Conservation (phyloP, 2,329 filamentous ascomycete genomes). For the Didymella exigua region DNA sequence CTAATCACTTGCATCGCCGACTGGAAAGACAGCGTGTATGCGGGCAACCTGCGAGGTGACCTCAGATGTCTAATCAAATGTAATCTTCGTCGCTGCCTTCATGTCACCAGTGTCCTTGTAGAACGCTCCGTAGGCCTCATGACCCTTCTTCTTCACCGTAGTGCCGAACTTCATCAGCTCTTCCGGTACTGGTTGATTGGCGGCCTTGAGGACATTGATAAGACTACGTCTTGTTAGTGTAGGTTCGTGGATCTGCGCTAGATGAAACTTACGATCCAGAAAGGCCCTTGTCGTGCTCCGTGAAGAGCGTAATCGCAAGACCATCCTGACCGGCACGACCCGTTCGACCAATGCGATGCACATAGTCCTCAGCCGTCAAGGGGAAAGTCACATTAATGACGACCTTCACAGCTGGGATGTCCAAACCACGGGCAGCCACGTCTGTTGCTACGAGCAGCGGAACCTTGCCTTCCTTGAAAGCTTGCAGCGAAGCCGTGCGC, state of each 20-base stretch:
- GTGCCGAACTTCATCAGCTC: constrained; percentile 94
- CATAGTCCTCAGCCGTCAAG: constrained; percentile 94
- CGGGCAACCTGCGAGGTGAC: constrained; percentile 10
- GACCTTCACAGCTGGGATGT: constrained; percentile 93
- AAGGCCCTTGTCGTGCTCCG: constrained; percentile 89
- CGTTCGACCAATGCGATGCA: constrained; percentile 93
- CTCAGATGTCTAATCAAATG: constrained; percentile 66
- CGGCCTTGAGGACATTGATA: constrained; percentile 93
- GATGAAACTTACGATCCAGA: constrained; percentile 75
- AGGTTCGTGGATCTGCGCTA: constrained; percentile 1
- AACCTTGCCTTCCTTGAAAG: constrained; percentile 85
- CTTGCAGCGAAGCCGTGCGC: constrained; percentile 82
- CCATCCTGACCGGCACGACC: constrained; percentile 91
- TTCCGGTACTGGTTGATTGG: constrained; percentile 88
- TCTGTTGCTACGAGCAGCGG: constrained; percentile 92
- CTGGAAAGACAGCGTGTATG: constrained; percentile 6
- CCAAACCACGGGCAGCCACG: constrained; percentile 89
- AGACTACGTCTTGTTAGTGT: constrained; percentile 60
- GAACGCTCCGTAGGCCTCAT: constrained; percentile 93
- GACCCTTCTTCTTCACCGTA: constrained; percentile 98
- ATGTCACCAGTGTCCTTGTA: constrained; percentile 87
- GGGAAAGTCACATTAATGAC: constrained; percentile 97
- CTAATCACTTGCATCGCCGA: constrained; percentile 19
- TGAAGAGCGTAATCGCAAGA: constrained; percentile 90
- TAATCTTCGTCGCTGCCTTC: constrained; percentile 89